Base-by-base conservation (phyloP, 169 alveolate genomes). In the Babesia gibsoni region DNA sequence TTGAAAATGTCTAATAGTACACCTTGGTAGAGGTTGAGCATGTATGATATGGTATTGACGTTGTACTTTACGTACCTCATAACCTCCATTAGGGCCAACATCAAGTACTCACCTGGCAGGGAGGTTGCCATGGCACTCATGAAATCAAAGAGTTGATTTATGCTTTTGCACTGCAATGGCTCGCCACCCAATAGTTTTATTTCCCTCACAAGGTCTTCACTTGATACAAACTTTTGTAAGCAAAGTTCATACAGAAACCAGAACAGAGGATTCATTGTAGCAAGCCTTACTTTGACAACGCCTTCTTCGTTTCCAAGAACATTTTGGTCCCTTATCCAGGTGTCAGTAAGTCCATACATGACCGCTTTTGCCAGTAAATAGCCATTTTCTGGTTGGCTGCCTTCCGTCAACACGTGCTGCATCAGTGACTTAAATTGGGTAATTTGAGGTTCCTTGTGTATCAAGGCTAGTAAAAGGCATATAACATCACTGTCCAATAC, bases 11-110 rank as follows among this genome's bases (percentile, higher is more conserved):
- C 86, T 36, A 77, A 27, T 20, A 77, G 59, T 12, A 43, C 37
- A 33, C 73, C 61, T 23, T 77, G 86, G 69, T 50, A 77, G 48
- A 77, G 49, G 49, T 77, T 72, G n/a, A 77, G 42, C 67, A 65
- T 63, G 53, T 39, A 77, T 33, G 70, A 46, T 12, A 67, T 9
- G 20, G 67, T 56, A 6, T 77, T 56, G 14, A 42, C 25, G 75
- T 77, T 73, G 43, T 77, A 77, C 35, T 52, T 49, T 16, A 49
- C 59, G 39, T 35, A 54, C 18, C 86, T 14, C 82, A 77, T 52
- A 25, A 67, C 54, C 23, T 77, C 86, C 82, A 77, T 29, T 14
- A 77, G 37, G 14, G 49, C 63, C 33, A 77, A 22, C 35, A 77
- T 63, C 75, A 77, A 16, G 50, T 73, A 77, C 33, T 77, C 86